Percentiles rank a stretch among this genome's conserved stretches.
phyloP scores from a whole-genome alignment of 2,329 filamentous ascomycete species.

The Fusarium pseudocircinatum region DNA sequence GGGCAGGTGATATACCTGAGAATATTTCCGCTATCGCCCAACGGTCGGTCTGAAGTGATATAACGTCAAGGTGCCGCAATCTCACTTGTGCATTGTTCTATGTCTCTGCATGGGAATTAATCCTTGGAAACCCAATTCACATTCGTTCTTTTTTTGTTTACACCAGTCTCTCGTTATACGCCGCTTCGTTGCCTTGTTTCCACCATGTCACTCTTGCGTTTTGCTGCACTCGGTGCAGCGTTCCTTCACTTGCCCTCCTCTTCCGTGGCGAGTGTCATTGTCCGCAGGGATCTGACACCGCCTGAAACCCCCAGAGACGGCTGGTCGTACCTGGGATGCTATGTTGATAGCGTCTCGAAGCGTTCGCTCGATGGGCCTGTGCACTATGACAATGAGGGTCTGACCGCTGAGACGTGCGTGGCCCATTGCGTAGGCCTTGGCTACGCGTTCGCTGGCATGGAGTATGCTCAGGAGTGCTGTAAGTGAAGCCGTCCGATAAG shows the following conservation, averaged over 20 bases:
- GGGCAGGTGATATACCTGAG: background rate
- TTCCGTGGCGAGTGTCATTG: slow-evolving; percentile 31
- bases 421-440: slow-evolving; percentile 55
- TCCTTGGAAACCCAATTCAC: slow-evolving; percentile 4
- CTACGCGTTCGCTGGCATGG: slow-evolving; percentile 58
- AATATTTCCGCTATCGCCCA: background rate
- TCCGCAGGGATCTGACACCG: slow-evolving; percentile 37
- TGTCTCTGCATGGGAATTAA: slow-evolving; percentile 8
- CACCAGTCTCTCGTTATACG: slow-evolving; percentile 17
- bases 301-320: slow-evolving; percentile 26
- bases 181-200: background rate
- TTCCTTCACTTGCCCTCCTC: slow-evolving; percentile 31
- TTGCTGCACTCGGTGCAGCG: slow-evolving; percentile 34
- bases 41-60: slow-evolving; percentile 16
- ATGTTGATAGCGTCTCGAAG: slow-evolving; percentile 34
- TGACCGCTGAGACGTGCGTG: slow-evolving; percentile 57
- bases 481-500: background rate
- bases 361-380: slow-evolving; percentile 36
- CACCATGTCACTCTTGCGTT: slow-evolving; percentile 21
- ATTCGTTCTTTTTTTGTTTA: slow-evolving; percentile 9
- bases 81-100: background rate
- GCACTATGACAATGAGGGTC: slow-evolving; percentile 34
- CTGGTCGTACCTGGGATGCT: slow-evolving; percentile 41
- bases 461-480: slow-evolving; percentile 62
- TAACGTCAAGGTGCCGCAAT: slow-evolving; percentile 18